Evolutionary conservation across 176 grass and related monocot species (phyloP).

Genomic region (Oryza meridionalis): DNA sequence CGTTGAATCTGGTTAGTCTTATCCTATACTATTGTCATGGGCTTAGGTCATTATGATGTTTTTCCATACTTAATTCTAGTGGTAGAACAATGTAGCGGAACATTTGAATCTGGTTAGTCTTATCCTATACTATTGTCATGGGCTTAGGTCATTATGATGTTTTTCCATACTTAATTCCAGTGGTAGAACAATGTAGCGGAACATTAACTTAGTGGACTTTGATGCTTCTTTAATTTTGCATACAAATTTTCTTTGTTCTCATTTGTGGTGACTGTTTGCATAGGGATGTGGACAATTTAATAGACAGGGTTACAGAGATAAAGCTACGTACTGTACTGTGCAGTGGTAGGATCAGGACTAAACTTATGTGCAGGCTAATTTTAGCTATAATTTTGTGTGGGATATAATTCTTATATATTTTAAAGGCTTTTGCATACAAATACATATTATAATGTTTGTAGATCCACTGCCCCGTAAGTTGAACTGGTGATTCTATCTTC

Average conservation of each 20-base stretch:
- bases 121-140: constrained; percentile 2
- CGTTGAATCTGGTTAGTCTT: constrained; percentile 83
- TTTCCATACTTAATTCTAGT: constrained; percentile 29
- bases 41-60: not conserved
- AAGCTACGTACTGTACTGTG: constrained; percentile 20
- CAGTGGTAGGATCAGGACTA: not conserved
- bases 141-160: not conserved
- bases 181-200: constrained; percentile 23
- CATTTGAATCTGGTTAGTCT: constrained; percentile 89
- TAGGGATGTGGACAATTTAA: constrained; percentile 13
- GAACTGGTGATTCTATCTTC: constrained; percentile 12
- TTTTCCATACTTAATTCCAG: constrained; percentile 21
- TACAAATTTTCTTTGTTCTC: constrained; percentile 16
- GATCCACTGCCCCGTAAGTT: not conserved
- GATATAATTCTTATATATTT: constrained; percentile 1
- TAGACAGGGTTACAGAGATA: constrained; percentile 1
- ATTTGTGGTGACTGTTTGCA: not conserved
- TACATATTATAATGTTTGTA: not conserved
- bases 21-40: constrained; percentile 1
- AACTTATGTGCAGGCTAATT: not conserved
- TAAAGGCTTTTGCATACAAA: constrained; percentile 5
- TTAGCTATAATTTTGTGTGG: not conserved
- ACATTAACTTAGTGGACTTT: constrained; percentile 8
- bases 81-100: constrained; percentile 21
- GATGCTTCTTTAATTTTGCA: constrained; percentile 26